Evolutionary conservation across 257 asterid species (phyloP), one percentile per base, ranked within the genome.

Genomic region (Salvia miltiorrhiza): DNA sequence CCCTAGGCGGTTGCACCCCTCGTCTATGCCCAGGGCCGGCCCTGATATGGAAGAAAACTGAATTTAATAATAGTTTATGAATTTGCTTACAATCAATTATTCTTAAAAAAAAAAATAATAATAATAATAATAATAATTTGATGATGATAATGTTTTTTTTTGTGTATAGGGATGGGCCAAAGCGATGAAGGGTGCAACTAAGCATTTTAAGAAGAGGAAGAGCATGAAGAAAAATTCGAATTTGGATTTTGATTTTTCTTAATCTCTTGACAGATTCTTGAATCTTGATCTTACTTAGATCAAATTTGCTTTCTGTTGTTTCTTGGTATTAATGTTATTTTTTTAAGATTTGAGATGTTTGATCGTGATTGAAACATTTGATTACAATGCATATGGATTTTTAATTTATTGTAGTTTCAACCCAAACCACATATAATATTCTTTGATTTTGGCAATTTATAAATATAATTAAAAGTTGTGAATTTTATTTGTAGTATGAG

Each of bases 121-220:
- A 30, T 30, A 4, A 30, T 30, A 6, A 30, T 30, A 6, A 30
- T 30, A 7, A 1, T 8, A 7, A 35, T 1, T 1, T 5, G 43
- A 37, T 37, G 43, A 10, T 26, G 20, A 24, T 10, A 10, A 23
- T 52, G 28, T 2, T 5, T 41, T 2, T 5, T 48, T 3, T 40
- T 44, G 17, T 44, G 21, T 49, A 59, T 73, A 88, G 89, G 87
- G 83, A 66, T 90, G 90, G 90, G 82, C 60, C 65, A 87, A 82
- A 79, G 82, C 84, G 75, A 73, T 88, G 75, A 88, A 81, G 77
- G 95, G 88, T 19, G 97, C 93, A 16, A 74, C 86, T 1, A 85
- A 87, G 73, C 84, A 84, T 50, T 85, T 91, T 88, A 90, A 90
- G 87, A 88, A 83, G 85, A 82, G 75, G 79, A 85, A 74, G 80